phyloP scores from a whole-genome alignment of 2,329 filamentous ascomycete species.

The Colletotrichum paranaense region DNA sequence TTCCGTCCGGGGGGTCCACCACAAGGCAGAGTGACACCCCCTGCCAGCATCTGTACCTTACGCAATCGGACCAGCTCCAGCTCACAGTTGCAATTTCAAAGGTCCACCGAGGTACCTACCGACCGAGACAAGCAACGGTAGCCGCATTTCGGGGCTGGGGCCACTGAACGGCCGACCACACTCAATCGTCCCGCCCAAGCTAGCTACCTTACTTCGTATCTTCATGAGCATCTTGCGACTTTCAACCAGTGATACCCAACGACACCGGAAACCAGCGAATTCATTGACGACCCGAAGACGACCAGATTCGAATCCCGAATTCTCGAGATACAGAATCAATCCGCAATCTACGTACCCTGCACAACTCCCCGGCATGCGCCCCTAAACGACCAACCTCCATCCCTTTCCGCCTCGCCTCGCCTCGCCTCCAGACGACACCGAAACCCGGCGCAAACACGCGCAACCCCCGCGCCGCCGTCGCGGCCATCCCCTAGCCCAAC shows the following conservation, averaged over 20 bases:
- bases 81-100: constrained; percentile 8
- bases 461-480: background rate
- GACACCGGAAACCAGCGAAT: background rate
- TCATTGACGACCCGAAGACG: background rate
- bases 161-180: constrained; percentile 7
- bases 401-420: background rate
- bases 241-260: constrained; percentile 6
- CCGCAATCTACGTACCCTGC: background rate
- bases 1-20: constrained; percentile 12
- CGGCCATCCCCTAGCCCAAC: constrained; percentile 42
- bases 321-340: background rate
- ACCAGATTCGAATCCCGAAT: background rate
- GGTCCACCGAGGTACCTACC: background rate
- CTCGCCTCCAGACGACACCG: background rate
- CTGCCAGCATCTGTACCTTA: background rate
- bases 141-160: constrained; percentile 15
- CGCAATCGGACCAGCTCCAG: constrained; percentile 13
- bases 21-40: constrained; percentile 2
- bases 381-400: background rate
- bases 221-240: background rate
- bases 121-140: constrained; percentile 10
- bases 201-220: background rate
- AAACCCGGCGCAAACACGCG: constrained; percentile 1
- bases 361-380: constrained; percentile 14
- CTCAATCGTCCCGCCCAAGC: constrained; percentile 17